Base-by-base conservation (phyloP, 306 rosid species). In the Adenanthera pavonina region DNA sequence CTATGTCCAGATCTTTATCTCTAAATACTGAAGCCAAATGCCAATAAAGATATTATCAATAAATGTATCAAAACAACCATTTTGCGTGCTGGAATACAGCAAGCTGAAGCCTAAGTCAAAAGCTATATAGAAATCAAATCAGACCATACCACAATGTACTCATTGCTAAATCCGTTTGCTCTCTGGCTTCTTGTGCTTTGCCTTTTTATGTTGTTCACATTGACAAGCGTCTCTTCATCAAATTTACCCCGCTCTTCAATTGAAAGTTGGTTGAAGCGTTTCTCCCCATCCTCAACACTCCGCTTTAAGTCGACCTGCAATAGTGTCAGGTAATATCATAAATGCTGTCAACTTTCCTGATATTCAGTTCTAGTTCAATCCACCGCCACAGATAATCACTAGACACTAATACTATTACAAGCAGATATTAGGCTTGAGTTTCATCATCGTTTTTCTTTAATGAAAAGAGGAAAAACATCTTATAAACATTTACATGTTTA, bases 191-290 rank as follows among this genome's bases (percentile, higher is more conserved):
- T 78, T 36, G 97, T 83, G 84, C 97, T 92, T 86, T 90, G 92
- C 88, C 85, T 92, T 88, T 89, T 92, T 69, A 95, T 85, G 83
- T 84, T 95, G 85, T 93, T 95, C 49, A 95, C 99, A 81, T 95
- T 95, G 80, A 95, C 92, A 34, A 95, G 92, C 2, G 99, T 95
- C 86, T 95, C 99, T 81, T 95, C 99, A 78, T 95, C 98, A 82
- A 95, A 95, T 80, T 95, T 95, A 17, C 98, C 99, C n/a, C 98
- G 89, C 75, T 95, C 99, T 87, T 95, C 99, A 72, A 95, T 95
- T 65, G 99, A 95, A 88, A 93, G 92, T 88, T 92, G 95, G 86
- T 95, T 93, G 87, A 95, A 95, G 49, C 88, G 93, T 81, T 91
- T 95, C 88, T 95, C 99, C 19, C 97, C 98, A 65, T 84, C 94